A percentile compares a stretch with the other conserved stretches of the same genome.
Evolutionary conservation across 352 stramenopile species (phyloP).

Genomic region (Phytophthora lateralis): DNA sequence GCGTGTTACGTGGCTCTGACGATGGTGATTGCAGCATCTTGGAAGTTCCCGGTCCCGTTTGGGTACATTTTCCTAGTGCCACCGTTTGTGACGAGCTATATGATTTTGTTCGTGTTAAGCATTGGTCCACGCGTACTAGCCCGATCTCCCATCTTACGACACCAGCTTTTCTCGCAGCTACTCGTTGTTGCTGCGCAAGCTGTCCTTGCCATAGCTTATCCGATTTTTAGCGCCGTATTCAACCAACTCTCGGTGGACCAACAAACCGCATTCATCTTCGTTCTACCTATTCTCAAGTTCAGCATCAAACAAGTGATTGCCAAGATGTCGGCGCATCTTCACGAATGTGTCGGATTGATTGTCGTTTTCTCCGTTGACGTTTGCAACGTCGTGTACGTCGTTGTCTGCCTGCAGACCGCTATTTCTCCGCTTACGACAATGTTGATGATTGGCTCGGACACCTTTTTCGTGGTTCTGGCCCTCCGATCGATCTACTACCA

Average conservation of each 20-base stretch:
- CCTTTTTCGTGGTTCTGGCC: conserved; percentile 2
- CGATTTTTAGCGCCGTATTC: conserved; percentile 19
- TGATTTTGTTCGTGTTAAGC: not conserved
- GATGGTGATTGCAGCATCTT: not conserved
- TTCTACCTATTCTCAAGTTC: conserved; percentile 16
- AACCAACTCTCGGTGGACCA: conserved; percentile 3
- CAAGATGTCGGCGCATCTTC: conserved; percentile 6
- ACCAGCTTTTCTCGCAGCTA: conserved; percentile 1
- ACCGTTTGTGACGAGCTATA: not conserved
- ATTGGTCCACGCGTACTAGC: not conserved
- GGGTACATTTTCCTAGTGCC: not conserved
- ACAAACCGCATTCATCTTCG: conserved; percentile 11
- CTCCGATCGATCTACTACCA: conserved; percentile 11
- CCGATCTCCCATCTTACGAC: not conserved
- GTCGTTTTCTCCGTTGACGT: conserved; percentile 24
- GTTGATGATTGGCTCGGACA: conserved; percentile 16
- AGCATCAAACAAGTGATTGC: conserved; percentile 20
- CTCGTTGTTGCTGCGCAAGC: not conserved
- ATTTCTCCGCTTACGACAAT: conserved; percentile 15
- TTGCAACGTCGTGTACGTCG: conserved; percentile 31
- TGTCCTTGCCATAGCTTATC: conserved; percentile 14
- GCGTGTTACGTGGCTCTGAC: not conserved
- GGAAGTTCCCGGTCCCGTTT: not conserved
- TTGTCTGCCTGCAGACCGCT: conserved; percentile 26
- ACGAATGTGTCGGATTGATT: conserved; percentile 20